These are phyloP conservation scores for Paramarasmius palmivorus DNA, from an alignment of 1,284 basidiomycete species.

Conservation along the genomic window DNA sequence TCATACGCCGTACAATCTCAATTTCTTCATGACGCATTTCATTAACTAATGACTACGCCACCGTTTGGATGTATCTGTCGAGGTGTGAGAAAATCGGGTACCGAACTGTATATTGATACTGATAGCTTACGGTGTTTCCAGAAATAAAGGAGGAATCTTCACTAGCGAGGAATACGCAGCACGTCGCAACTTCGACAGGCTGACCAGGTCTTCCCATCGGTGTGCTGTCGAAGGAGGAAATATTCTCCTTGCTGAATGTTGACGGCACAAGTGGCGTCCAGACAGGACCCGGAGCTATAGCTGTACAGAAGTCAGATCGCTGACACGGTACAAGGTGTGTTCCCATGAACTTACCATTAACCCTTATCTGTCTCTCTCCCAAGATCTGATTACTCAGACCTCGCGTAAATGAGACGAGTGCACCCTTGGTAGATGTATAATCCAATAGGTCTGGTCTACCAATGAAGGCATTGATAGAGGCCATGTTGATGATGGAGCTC, in stretches of 20 bases:
- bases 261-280: slow-evolving; percentile 55
- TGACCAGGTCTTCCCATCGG: slow-evolving; percentile 55
- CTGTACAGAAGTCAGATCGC: slow-evolving; percentile 28
- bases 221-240: slow-evolving; percentile 35
- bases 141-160: slow-evolving; percentile 51
- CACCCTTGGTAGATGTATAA: slow-evolving; percentile 31
- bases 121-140: slow-evolving; percentile 6
- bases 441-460: slow-evolving; percentile 57
- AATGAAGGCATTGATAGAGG: slow-evolving; percentile 48
- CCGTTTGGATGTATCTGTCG: not conserved
- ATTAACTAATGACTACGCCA: not conserved
- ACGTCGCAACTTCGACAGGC: slow-evolving; percentile 56
- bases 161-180: slow-evolving; percentile 53
- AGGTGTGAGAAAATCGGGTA: not conserved
- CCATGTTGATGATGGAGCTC: slow-evolving; percentile 50
- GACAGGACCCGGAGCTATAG: slow-evolving; percentile 51
- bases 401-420: slow-evolving; percentile 15
- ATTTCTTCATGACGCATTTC: no score
- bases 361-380: slow-evolving; percentile 34
- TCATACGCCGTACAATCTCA: no score
- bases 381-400: slow-evolving; percentile 56
- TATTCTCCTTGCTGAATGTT: slow-evolving; percentile 48
- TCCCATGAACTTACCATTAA: slow-evolving; percentile 5
- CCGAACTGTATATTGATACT: not conserved
- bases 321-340: no score